phyloP scores from a whole-genome alignment of 306 rosid species.

The Vigna trinervia region DNA sequence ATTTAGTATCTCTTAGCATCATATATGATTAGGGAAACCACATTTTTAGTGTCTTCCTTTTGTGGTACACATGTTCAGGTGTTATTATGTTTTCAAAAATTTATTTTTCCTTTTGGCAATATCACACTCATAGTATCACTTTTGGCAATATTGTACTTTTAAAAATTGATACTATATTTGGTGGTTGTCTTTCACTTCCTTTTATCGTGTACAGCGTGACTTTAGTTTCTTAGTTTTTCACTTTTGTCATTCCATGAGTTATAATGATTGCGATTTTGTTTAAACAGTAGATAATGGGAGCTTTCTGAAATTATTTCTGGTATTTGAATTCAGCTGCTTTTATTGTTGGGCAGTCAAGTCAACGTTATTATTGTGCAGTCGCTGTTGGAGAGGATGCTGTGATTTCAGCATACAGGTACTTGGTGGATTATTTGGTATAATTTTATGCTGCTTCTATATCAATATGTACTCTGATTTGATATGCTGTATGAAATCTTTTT shows the following conservation, averaged over 20 bases:
- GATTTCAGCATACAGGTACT: constrained; percentile 95
- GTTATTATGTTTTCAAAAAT: constrained; percentile 18
- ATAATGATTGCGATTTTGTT: constrained; percentile 33
- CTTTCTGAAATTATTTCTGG: constrained; percentile 85
- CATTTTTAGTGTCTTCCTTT: neutral
- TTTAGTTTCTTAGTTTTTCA: constrained; percentile 30
- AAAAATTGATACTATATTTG: neutral
- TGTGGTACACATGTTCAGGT: constrained; percentile 8
- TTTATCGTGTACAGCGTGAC: neutral
- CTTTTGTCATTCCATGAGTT: constrained; percentile 12
- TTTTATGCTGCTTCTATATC: constrained; percentile 8
- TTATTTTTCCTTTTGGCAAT: constrained; percentile 18
- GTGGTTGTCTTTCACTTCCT: neutral
- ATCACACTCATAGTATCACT: neutral
- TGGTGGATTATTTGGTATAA: constrained; percentile 31
- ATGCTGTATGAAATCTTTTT: constrained; percentile 10
- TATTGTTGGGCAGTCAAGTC: constrained; percentile 99
- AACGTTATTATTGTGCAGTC: constrained; percentile 91
- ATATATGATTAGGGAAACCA: constrained; percentile 7
- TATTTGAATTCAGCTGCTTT: constrained; percentile 99
- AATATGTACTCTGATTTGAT: constrained; percentile 3
- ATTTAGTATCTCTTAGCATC: constrained; percentile 6
- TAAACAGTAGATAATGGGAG: constrained; percentile 57
- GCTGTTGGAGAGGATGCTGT: constrained; percentile 94
- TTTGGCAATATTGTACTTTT: neutral